Percentiles rank a stretch among this genome's conserved stretches.
Conservation (phyloP, 495 filamentous ascomycete genomes). For the Platismatia glauca region DNA sequence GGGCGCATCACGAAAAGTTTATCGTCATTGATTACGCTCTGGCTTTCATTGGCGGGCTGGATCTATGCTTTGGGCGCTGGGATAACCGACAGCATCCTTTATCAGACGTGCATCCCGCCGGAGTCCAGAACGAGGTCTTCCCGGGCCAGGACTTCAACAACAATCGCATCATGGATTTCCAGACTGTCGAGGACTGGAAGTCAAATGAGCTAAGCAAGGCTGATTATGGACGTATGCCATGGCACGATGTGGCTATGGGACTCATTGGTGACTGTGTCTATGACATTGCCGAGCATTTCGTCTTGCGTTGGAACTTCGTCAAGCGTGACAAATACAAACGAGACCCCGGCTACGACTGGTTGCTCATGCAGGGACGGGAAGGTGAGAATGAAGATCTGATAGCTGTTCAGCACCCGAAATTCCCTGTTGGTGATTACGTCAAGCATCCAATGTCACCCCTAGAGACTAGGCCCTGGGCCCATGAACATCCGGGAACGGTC, state of each 20-base stretch:
- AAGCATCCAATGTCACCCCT: constrained; percentile 68
- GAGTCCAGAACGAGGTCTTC: constrained; percentile 76
- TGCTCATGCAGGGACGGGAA: constrained; percentile 69
- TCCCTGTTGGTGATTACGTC: constrained; percentile 77
- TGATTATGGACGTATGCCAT: constrained; percentile 91
- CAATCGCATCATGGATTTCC: constrained; percentile 92
- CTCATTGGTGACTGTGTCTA: constrained; percentile 81
- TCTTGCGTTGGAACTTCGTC: constrained; percentile 91
- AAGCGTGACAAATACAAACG: constrained; percentile 98
- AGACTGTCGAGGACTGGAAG: constrained; percentile 85
- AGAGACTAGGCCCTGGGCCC: constrained; percentile 36
- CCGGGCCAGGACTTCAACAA: constrained; percentile 95
- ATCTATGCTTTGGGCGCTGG: constrained; percentile 96
- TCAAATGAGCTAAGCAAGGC: constrained; percentile 86
- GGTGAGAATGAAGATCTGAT: constrained; percentile 74
- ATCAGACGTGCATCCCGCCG: constrained; percentile 79
- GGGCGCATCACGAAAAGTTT: constrained; percentile 97
- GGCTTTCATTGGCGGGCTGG: constrained; percentile 87
- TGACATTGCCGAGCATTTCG: constrained; percentile 94
- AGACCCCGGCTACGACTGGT: constrained; percentile 68
- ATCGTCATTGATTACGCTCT: constrained; percentile 85
- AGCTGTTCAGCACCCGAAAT: constrained; percentile 75
- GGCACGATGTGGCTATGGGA: constrained; percentile 93
- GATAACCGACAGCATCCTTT: constrained; percentile 77
- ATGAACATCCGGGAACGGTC: constrained; percentile 58